Evolutionary conservation across 2,329 filamentous ascomycete species (phyloP).

Genomic region (Aspergillus sp.): DNA sequence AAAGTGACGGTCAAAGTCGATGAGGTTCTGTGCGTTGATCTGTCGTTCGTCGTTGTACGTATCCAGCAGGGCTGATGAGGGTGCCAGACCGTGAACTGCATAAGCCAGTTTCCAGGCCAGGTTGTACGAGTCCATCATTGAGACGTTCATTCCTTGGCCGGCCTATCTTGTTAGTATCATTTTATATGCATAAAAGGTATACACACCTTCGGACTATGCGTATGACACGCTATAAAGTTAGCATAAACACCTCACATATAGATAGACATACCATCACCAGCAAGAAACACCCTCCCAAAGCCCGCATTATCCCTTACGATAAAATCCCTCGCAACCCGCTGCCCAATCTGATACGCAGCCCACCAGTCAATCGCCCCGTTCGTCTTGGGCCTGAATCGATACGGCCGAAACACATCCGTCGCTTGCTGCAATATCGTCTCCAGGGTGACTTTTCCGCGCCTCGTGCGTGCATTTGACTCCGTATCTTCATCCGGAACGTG

Average conservation of each 20-base stretch:
- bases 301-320: conserved; percentile 61
- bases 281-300: conserved; percentile 67
- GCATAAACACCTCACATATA: not conserved
- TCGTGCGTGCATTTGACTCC: conserved; percentile 57
- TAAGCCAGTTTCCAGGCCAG: conserved; percentile 53
- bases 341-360: conserved; percentile 71
- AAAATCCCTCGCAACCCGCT: conserved; percentile 50
- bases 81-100: conserved; percentile 39
- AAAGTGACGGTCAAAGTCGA: not conserved
- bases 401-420: conserved; percentile 62
- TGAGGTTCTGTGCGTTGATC: conserved; percentile 32
- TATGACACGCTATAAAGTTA: conserved; percentile 59
- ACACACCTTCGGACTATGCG: conserved; percentile 63
- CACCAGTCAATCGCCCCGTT: conserved; percentile 65
- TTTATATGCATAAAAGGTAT: no score
- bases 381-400: conserved; percentile 56
- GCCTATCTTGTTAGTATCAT: no score
- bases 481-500: conserved; percentile 37
- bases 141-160: conserved; percentile 51
- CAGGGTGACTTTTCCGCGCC: conserved; percentile 59
- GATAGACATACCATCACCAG: conserved; percentile 53
- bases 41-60: conserved; percentile 49
- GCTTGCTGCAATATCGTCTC: conserved; percentile 61
- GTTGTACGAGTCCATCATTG: conserved; percentile 54
- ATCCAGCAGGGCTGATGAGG: conserved; percentile 35